Evolutionary conservation across 1,284 basidiomycete species (phyloP).

Genomic region (Hemileia vastatrix): DNA sequence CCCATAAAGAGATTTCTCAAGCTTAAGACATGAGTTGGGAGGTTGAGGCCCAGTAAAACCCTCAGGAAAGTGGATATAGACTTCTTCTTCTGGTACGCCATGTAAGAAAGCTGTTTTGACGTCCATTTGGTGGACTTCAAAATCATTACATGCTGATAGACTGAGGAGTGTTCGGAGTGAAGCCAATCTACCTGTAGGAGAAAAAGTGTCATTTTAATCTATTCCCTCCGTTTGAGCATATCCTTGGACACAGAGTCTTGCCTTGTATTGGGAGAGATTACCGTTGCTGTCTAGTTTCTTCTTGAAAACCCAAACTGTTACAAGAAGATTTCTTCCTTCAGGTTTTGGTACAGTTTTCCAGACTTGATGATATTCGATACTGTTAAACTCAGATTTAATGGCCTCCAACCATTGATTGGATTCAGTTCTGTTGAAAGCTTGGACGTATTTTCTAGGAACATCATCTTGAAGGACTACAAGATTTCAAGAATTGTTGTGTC

Average conservation of each 20-base stretch:
- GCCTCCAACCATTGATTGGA: background rate
- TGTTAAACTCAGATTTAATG: background rate
- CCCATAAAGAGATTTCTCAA: too few species aligned
- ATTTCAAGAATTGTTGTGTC: too few species aligned
- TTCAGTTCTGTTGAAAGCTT: too few species aligned
- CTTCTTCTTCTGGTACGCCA: background rate
- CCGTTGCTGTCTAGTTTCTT: background rate
- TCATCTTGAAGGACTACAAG: too few species aligned
- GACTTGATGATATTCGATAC: background rate
- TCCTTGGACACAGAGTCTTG: background rate
- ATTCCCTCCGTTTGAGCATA: background rate
- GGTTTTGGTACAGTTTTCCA: background rate
- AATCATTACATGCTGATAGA: background rate
- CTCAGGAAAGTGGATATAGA: background rate
- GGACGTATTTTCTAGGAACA: too few species aligned
- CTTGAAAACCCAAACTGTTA: background rate
- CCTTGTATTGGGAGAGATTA: background rate
- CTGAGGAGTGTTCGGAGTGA: background rate
- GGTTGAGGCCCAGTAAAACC: too few species aligned
- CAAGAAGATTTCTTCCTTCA: background rate
- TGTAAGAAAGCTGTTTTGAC: background rate
- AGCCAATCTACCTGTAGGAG: background rate
- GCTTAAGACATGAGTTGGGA: too few species aligned
- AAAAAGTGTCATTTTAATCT: slow-evolving; percentile 3
- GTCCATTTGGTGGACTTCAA: slow-evolving; percentile 5